phyloP scores from a whole-genome alignment of 805 yeast species.

The Phaffomyces antillensis region DNA sequence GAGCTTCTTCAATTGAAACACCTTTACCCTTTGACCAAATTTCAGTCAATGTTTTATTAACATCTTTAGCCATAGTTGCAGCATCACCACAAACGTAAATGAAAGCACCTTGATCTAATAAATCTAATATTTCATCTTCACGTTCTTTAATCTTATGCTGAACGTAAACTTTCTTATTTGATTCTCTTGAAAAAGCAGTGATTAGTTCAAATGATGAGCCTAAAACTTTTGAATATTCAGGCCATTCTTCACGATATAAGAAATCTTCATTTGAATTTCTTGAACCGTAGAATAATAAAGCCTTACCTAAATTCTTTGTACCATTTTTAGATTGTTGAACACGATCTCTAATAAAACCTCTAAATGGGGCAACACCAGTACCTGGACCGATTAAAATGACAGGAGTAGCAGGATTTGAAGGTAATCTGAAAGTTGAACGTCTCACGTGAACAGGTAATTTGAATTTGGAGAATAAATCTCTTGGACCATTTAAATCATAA shows the following conservation, averaged over 20 bases:
- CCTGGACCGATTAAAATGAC: conserved; percentile 96
- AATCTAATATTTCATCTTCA: conserved; percentile 31
- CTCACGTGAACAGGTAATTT: conserved; percentile 89
- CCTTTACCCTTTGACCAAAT: conserved; percentile 59
- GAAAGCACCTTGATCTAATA: conserved; percentile 71
- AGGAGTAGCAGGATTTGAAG: conserved; percentile 76
- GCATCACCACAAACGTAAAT: conserved; percentile 98
- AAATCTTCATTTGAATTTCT: conserved; percentile 75
- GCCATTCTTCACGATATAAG: conserved; percentile 88
- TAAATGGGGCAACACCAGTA: conserved; percentile 97
- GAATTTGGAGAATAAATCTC: conserved; percentile 37
- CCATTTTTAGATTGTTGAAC: conserved; percentile 44
- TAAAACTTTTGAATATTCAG: conserved; percentile 53
- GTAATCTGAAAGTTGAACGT: conserved; percentile 91
- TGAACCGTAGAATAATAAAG: conserved; percentile 80
- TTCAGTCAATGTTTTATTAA: conserved; percentile 57
- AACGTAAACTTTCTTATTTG: conserved; percentile 62
- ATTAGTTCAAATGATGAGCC: conserved; percentile 56
- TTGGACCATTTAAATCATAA: conserved; percentile 83
- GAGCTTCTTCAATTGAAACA: conserved; percentile 61
- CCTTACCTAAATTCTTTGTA: conserved; percentile 57
- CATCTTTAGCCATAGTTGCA: conserved; percentile 90
- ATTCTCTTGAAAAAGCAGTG: conserved; percentile 84
- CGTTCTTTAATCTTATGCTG: conserved; percentile 66
- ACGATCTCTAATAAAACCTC: conserved; percentile 90